Base-by-base conservation (phyloP, 2,329 filamentous ascomycete species). In the Ophiostoma australiae region DNA sequence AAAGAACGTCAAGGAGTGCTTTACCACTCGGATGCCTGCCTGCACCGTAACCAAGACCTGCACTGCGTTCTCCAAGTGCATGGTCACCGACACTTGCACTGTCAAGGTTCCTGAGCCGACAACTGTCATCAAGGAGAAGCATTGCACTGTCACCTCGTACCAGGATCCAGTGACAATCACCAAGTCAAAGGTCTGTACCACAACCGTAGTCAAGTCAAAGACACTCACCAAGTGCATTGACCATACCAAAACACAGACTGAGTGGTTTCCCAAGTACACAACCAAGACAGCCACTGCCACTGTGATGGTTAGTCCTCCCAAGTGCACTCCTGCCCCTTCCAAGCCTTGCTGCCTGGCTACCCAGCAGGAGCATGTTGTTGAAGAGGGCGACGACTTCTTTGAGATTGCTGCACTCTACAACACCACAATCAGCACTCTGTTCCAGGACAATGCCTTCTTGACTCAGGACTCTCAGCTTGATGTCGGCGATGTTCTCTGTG, bases 181-280 rank as follows among this genome's bases (percentile, higher is more conserved):
- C 48, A 58, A 71, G 66, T 23, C 33, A 7, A 55, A 35, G 15
- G 48, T 71, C 17, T 68, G 66, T 37, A 68, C 70, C 41, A 63
- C 70, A 23, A 71, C 70, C 33, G 33, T 69, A 15, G 65, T 69
- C 67, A 65, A 68, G 55, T 68, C 65, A 10, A 71, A 66, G 68
- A 72, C 72, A 7, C 27, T 71, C 31, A 72, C 72, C 35, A 69
- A 69, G 65, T 72, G 72, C 55, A 27, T 72, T 48, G 68, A 71
- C 68, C 72, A 68, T 55, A 70, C 52, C 55, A 65, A 70, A 44
- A 72, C 72, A 15, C 39, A 68, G 17, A 72, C 70, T n/a, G 69
- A 71, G 58, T 72, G 66, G 31, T 67, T 69, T 20, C 72, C 72
- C 48, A 69, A 68, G 58, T 66, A 65, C 70, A 70, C 35, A 20